phyloP scores from a whole-genome alignment of 805 yeast genomes.

The Wickerhamomyces alni region DNA sequence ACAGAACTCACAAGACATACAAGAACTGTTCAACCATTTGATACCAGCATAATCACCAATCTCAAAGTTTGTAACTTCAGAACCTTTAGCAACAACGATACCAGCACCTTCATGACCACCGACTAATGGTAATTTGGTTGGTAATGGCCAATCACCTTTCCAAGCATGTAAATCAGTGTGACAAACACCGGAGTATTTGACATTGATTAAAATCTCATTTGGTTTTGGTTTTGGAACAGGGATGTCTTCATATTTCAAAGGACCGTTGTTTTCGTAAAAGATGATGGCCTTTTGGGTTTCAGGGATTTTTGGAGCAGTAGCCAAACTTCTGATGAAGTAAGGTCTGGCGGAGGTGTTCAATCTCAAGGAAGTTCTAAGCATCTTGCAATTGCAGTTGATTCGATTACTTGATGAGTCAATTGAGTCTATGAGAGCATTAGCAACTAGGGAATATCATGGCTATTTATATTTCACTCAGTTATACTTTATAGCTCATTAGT shows the following conservation, averaged over 20 bases:
- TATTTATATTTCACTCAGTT: too few species aligned
- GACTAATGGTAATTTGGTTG: conserved; percentile 50
- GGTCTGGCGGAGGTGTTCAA: neutral
- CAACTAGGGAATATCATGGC: too few species aligned
- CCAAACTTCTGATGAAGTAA: conserved; percentile 15
- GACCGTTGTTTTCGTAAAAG: conserved; percentile 45
- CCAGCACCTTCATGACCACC: conserved; percentile 73
- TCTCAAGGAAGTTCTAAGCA: conserved; percentile 1
- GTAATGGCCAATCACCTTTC: conserved; percentile 64
- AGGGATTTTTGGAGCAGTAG: conserved; percentile 30
- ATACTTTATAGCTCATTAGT: too few species aligned
- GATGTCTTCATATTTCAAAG: conserved; percentile 43
- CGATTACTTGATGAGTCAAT: too few species aligned
- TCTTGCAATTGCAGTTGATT: neutral
- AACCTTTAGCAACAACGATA: conserved; percentile 53
- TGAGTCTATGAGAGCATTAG: too few species aligned
- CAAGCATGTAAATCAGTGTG: conserved; percentile 64
- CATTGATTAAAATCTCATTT: conserved; percentile 50
- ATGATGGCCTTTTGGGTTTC: conserved; percentile 46
- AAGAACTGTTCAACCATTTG: conserved; percentile 61
- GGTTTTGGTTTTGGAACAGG: conserved; percentile 54
- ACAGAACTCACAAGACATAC: conserved; percentile 55
- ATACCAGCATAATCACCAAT: conserved; percentile 59
- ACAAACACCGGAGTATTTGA: conserved; percentile 61
- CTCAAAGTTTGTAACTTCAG: conserved; percentile 48